These are phyloP conservation scores for Dissophora globulifera DNA, from an alignment of 192 early-diverging fungal genomes.

Conservation along the genomic window DNA sequence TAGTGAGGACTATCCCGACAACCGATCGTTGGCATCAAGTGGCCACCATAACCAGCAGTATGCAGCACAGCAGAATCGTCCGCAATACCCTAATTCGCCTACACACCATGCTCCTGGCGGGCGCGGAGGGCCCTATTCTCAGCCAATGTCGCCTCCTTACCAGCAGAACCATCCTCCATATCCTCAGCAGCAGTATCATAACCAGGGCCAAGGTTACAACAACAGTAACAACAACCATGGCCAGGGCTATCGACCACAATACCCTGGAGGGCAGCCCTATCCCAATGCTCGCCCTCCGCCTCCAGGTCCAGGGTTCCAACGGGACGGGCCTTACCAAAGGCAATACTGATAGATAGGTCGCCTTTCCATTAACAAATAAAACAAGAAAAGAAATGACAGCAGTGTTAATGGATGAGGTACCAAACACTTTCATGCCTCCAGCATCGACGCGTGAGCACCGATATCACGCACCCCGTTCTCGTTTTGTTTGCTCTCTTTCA, in stretches of 20 bases:
- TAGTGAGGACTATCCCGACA: conserved; percentile 26
- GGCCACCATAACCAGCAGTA: conserved; percentile 1
- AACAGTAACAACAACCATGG: too few relatives aligned
- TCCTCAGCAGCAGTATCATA: background rate
- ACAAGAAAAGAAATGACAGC: background rate
- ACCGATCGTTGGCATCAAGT: conserved; percentile 24
- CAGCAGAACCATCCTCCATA: background rate
- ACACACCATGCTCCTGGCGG: background rate
- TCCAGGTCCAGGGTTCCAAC: conserved; percentile 9
- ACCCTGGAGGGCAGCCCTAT: conserved; percentile 16
- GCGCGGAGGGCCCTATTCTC: conserved; percentile 18
- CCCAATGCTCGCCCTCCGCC: conserved; percentile 16
- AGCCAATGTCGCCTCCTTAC: conserved; percentile 16
- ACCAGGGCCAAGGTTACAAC: background rate
- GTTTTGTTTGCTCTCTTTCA: too few relatives aligned
- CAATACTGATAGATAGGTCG: background rate
- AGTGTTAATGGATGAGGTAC: too few relatives aligned
- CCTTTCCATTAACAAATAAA: background rate
- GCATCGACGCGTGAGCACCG: too few relatives aligned
- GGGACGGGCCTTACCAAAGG: conserved; percentile 13
- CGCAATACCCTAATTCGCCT: background rate
- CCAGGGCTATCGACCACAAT: too few relatives aligned
- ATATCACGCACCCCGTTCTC: too few relatives aligned
- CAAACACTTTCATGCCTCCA: background rate
- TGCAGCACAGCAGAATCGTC: background rate